Conservation (phyloP, 2,329 filamentous ascomycete species). For the Cordyceps farinosa region DNA sequence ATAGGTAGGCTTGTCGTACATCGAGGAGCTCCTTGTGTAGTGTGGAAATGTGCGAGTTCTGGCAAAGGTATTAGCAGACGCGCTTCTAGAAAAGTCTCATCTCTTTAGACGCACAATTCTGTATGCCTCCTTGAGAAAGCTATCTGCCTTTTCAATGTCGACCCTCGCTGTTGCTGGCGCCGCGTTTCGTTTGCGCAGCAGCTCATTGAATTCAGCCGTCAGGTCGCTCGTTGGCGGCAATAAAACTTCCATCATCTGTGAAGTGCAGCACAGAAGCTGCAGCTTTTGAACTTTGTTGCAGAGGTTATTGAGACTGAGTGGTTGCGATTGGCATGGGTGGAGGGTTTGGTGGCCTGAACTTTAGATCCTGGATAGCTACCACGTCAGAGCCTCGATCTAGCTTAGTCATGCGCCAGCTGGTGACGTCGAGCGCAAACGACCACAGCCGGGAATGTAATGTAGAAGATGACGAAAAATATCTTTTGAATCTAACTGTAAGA, state of each 20-base stretch:
- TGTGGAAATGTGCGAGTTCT: constrained; percentile 83
- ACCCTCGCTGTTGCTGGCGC: constrained; percentile 43
- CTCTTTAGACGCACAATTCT: constrained; percentile 63
- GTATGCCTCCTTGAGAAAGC: constrained; percentile 91
- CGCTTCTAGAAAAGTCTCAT: neutral
- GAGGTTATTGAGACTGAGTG: neutral
- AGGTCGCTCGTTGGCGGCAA: constrained; percentile 49
- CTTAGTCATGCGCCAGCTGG: constrained; percentile 8
- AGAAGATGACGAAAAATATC: neutral
- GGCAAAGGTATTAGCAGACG: constrained; percentile 17
- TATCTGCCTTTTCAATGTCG: constrained; percentile 61
- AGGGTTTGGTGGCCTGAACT: constrained; percentile 12
- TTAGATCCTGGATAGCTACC: neutral
- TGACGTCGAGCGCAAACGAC: neutral
- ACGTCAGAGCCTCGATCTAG: constrained; percentile 9
- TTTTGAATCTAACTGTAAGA: neutral
- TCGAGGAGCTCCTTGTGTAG: constrained; percentile 76
- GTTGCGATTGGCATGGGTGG: neutral
- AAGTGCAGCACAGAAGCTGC: neutral
- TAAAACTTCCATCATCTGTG: constrained; percentile 5
- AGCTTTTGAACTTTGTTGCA: neutral
- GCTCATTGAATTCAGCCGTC: constrained; percentile 65
- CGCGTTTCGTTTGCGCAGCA: constrained; percentile 58
- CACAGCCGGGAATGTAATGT: neutral
- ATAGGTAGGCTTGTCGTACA: constrained; percentile 88